Conservation (phyloP, 225 moss, liverwort and hornwort species). For the Pseudoscleropodium purum region DNA sequence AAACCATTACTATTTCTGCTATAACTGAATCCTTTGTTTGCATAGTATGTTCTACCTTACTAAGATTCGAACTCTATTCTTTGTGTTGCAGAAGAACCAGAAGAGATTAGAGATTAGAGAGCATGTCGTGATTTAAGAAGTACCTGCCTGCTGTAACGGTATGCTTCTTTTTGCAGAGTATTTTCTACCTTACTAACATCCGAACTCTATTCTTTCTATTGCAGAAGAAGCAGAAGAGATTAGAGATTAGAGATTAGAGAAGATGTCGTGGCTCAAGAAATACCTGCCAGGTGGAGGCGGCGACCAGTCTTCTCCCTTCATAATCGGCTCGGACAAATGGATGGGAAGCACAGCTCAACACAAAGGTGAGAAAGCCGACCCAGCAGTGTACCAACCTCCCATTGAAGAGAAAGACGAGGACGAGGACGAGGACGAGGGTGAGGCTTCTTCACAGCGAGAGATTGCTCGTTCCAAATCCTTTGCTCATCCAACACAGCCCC, state of each 20-base stretch:
- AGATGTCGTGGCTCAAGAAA: constrained; percentile 69
- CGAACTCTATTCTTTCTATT: background rate
- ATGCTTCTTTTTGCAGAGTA: background rate
- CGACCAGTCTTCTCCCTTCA: constrained; percentile 36
- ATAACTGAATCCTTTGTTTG: background rate
- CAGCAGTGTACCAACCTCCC: background rate
- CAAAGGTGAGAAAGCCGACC: constrained; percentile 19
- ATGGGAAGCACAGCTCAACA: constrained; percentile 45
- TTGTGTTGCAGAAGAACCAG: background rate
- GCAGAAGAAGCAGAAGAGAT: background rate
- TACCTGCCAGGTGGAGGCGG: constrained; percentile 21
- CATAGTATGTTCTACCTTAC: background rate
- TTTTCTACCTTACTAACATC: background rate
- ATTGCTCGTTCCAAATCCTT: constrained; percentile 2
- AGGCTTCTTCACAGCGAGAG: background rate
- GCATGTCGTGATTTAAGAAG: background rate
- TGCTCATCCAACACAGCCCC: background rate
- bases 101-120: background rate
- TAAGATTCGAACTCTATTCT: background rate
- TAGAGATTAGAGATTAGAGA: background rate
- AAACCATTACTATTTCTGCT: background rate
- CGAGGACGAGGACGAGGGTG: background rate
- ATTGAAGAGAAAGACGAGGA: background rate
- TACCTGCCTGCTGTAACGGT: background rate
- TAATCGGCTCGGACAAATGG: constrained; percentile 75